Conservation (phyloP, 768 basidiomycete genomes). For the Trametes cingulata region DNA sequence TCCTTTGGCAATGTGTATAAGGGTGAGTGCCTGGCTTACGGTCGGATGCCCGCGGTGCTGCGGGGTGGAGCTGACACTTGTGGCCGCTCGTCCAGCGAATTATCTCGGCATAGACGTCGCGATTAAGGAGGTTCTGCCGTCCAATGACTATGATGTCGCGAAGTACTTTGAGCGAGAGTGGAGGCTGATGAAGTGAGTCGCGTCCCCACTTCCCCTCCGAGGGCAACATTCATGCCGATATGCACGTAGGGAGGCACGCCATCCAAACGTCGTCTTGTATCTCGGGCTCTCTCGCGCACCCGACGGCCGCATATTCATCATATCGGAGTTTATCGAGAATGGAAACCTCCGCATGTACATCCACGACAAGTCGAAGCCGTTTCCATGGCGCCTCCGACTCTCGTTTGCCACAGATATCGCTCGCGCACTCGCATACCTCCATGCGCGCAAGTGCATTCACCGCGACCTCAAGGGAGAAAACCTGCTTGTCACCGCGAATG, state of each 20-base stretch:
- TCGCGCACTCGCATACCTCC: conserved; percentile 94
- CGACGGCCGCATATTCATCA: conserved; percentile 87
- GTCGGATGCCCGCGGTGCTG: neutral
- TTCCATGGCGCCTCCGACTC: conserved; percentile 92
- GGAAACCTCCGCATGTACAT: conserved; percentile 93
- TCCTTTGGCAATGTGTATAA: conserved; percentile 94
- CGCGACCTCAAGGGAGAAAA: conserved; percentile 98
- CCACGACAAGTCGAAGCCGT: conserved; percentile 75
- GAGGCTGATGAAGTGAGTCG: conserved; percentile 82
- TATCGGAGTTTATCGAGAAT: conserved; percentile 93
- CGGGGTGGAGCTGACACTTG: conserved; percentile 8
- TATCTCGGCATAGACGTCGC: conserved; percentile 97
- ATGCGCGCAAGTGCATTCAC: conserved; percentile 87
- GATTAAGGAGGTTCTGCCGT: conserved; percentile 94
- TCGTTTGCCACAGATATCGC: conserved; percentile 95
- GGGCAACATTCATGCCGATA: conserved; percentile 1
- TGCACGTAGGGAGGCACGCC: conserved; percentile 70
- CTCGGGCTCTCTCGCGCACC: conserved; percentile 86
- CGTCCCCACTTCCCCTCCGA: neutral
- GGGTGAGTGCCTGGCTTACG: conserved; percentile 45
- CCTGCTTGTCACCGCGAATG: conserved; percentile 90
- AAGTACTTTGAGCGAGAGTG: conserved; percentile 99
- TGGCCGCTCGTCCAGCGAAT: conserved; percentile 47
- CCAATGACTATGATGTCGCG: conserved; percentile 87
- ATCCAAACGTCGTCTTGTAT: conserved; percentile 92